These are phyloP conservation scores for Collybia mongolica DNA, from an alignment of 768 basidiomycete species.

Conservation along the genomic window DNA sequence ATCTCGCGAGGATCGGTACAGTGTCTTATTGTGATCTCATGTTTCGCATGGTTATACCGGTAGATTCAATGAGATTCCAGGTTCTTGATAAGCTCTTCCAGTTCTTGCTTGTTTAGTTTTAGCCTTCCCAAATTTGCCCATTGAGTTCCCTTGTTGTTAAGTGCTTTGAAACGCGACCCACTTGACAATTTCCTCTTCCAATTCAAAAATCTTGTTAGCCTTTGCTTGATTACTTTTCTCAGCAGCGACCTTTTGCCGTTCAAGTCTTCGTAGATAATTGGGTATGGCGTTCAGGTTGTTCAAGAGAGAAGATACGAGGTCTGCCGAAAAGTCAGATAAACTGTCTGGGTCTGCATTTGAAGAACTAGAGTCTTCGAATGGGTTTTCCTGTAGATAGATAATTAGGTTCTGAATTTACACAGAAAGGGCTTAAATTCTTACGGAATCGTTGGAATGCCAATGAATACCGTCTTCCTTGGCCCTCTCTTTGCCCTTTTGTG, in stretches of 20 bases:
- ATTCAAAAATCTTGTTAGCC: constrained; percentile 24
- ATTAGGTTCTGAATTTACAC: background rate
- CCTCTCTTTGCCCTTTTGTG: background rate
- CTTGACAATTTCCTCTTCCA: constrained; percentile 27
- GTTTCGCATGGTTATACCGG: too few species aligned
- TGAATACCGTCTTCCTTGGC: background rate
- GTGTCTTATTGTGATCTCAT: too few species aligned
- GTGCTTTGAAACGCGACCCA: constrained; percentile 5
- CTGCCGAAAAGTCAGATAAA: constrained; percentile 14
- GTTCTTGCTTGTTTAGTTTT: background rate
- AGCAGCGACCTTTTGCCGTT: constrained; percentile 34
- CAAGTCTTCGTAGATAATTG: constrained; percentile 34
- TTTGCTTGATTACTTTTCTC: constrained; percentile 33
- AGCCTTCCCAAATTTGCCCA: constrained; percentile 5
- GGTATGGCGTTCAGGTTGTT: constrained; percentile 9
- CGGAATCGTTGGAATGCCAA: constrained; percentile 7
- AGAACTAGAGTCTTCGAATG: constrained; percentile 3
- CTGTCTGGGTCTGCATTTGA: constrained; percentile 1
- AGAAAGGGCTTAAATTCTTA: constrained; percentile 2
- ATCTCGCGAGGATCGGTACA: too few species aligned
- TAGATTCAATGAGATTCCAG: too few species aligned
- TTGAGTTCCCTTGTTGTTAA: too few species aligned
- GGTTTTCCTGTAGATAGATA: constrained; percentile 8
- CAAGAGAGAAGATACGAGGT: constrained; percentile 20
- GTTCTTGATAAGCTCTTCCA: too few species aligned